A percentile compares a stretch with the other conserved stretches of the same genome.
Conservation (phyloP, 495 filamentous ascomycete species). For the Talaromyces nanjingensis region DNA sequence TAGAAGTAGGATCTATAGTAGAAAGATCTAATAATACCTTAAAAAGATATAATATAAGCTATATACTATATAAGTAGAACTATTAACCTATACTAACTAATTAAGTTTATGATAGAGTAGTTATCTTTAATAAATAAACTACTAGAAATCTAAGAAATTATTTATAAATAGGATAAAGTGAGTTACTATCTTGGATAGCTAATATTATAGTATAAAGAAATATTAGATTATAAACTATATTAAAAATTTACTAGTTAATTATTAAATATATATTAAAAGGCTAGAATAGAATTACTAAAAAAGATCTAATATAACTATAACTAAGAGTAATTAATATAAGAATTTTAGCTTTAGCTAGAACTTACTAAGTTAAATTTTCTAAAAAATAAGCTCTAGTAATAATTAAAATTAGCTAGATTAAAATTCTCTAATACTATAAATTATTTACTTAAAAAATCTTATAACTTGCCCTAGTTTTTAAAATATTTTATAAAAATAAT, state of each 20-base stretch:
- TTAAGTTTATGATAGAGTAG: constrained; percentile 23
- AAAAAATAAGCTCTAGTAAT: background rate
- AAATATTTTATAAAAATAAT: too few species aligned
- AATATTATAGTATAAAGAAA: constrained; percentile 16
- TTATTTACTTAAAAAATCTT: background rate
- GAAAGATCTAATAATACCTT: constrained; percentile 24
- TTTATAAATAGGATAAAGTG: constrained; percentile 17
- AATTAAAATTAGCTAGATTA: background rate
- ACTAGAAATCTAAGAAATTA: constrained; percentile 16
- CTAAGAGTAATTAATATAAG: constrained; percentile 22
- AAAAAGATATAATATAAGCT: constrained; percentile 21
- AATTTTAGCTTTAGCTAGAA: constrained; percentile 8
- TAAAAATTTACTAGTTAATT: constrained; percentile 21
- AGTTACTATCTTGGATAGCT: constrained; percentile 14
- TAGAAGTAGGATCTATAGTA: background rate
- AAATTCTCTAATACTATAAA: background rate
- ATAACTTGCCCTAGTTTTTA: background rate
- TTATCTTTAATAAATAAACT: constrained; percentile 24
- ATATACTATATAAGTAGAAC: constrained; percentile 26
- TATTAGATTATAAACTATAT: constrained; percentile 19
- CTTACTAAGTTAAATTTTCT: background rate
- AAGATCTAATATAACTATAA: constrained; percentile 21
- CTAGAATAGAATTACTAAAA: constrained; percentile 20
- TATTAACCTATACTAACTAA: constrained; percentile 25
- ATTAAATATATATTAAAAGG: constrained; percentile 16